These are phyloP conservation scores for Tylopilus balloui DNA, from an alignment of 768 basidiomycete genomes.

Conservation along the genomic window DNA sequence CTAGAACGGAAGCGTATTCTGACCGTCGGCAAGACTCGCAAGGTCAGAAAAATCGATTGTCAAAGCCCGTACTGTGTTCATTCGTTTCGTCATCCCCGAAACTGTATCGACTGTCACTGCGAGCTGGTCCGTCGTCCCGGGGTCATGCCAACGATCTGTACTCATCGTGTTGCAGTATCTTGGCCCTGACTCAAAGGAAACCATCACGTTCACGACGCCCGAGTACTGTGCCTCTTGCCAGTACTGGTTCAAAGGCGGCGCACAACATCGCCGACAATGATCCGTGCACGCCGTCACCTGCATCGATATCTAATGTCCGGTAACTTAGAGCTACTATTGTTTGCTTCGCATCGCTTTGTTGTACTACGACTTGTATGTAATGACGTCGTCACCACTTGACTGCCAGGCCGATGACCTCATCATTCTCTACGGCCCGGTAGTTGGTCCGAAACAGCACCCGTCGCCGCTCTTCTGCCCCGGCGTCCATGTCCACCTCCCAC, in stretches of 20 bases:
- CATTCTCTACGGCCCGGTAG: slow-evolving; percentile 83
- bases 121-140: slow-evolving; percentile 35
- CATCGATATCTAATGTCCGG: slow-evolving; percentile 19
- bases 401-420: slow-evolving; percentile 73
- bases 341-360: slow-evolving; percentile 19
- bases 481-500: slow-evolving; percentile 40
- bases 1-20: slow-evolving; percentile 9
- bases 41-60: slow-evolving; percentile 34
- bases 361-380: slow-evolving; percentile 20
- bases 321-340: slow-evolving; percentile 32
- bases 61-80: slow-evolving; percentile 35
- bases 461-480: slow-evolving; percentile 39
- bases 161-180: slow-evolving; percentile 40
- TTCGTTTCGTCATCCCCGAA: slow-evolving; percentile 38
- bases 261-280: slow-evolving; percentile 37
- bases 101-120: slow-evolving; percentile 41
- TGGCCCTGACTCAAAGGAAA: slow-evolving; percentile 68
- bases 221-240: slow-evolving; percentile 57
- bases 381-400: slow-evolving; percentile 59
- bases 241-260: slow-evolving; percentile 53
- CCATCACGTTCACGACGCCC: slow-evolving; percentile 44
- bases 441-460: slow-evolving; percentile 63
- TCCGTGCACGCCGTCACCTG: slow-evolving; percentile 5
- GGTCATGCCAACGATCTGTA: neutral
- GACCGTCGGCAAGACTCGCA: slow-evolving; percentile 30